These are phyloP conservation scores for Penicillium lagena DNA, from an alignment of 495 filamentous ascomycete genomes.

Conservation along the genomic window DNA sequence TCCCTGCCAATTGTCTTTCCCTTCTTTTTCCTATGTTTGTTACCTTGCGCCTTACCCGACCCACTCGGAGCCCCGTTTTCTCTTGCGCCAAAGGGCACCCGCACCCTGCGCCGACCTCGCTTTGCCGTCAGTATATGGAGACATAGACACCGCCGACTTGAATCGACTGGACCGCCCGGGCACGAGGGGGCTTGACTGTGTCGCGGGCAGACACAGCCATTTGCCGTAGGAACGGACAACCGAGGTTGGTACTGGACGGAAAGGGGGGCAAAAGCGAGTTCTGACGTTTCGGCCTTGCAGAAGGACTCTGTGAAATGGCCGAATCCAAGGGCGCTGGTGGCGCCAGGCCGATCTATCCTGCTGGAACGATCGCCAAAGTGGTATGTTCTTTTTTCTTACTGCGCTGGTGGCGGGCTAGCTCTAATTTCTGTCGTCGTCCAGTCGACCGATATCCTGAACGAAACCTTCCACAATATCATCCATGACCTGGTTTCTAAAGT, in stretches of 20 bases:
- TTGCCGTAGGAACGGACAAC: constrained; percentile 10
- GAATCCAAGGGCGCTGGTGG: constrained; percentile 27
- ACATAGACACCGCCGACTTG: constrained; percentile 15
- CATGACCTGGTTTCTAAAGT: constrained; percentile 64
- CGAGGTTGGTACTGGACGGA: background rate
- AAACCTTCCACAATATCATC: constrained; percentile 65
- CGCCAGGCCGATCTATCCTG: constrained; percentile 25
- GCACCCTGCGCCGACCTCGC: constrained; percentile 16
- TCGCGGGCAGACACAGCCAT: constrained; percentile 19
- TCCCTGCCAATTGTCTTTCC: background rate
- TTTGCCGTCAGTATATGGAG: constrained; percentile 16
- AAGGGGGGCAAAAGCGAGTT: too few relatives aligned
- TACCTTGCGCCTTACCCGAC: constrained; percentile 8
- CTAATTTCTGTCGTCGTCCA: constrained; percentile 10
- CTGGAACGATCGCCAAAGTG: constrained; percentile 40
- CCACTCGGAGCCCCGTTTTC: constrained; percentile 4
- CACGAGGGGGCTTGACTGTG: constrained; percentile 7
- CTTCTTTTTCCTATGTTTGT: constrained; percentile 3
- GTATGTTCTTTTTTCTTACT: constrained; percentile 19
- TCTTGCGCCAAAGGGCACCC: constrained; percentile 9
- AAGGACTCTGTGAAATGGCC: constrained; percentile 25
- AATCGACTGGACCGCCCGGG: too few relatives aligned
- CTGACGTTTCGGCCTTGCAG: background rate
- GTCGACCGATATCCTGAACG: constrained; percentile 54
- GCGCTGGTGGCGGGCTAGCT: background rate